These are phyloP conservation scores for Nothophytophthora sp. DNA, from an alignment of 352 stramenopile species.

Conservation along the genomic window DNA sequence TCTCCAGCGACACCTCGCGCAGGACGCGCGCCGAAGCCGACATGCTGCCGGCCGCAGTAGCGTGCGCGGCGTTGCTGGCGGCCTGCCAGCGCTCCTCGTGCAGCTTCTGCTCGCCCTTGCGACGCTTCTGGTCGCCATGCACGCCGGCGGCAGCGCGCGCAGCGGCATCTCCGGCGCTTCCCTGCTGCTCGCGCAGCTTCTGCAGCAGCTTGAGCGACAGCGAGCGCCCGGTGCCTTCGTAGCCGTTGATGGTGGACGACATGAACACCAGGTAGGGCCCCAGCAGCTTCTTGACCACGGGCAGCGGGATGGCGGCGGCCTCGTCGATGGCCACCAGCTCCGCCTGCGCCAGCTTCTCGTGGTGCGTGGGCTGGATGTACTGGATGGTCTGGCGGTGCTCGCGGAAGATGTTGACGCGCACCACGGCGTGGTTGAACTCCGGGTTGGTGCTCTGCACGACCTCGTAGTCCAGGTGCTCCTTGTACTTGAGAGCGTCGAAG, in stretches of 20 bases:
- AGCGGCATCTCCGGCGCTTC: conserved; percentile 60
- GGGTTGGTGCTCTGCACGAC: conserved; percentile 87
- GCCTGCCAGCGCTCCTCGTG: conserved; percentile 97
- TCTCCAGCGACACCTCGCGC: conserved; percentile 95
- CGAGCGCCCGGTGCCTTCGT: conserved; percentile 98
- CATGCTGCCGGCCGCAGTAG: conserved; percentile 36
- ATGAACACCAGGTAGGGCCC: conserved; percentile 98
- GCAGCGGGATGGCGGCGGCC: conserved; percentile 99
- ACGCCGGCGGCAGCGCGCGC: conserved; percentile 60
- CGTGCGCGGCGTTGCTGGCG: conserved; percentile 85
- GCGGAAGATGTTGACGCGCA: conserved; percentile 98
- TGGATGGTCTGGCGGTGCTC: conserved; percentile 98
- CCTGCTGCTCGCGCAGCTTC: conserved; percentile 95
- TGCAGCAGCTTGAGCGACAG: conserved; percentile 99
- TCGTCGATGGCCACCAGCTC: conserved; percentile 99
- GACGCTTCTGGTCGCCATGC: conserved; percentile 90
- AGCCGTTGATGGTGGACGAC: conserved; percentile 99
- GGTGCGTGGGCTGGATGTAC: conserved; percentile 95
- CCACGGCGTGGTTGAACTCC: conserved; percentile 86
- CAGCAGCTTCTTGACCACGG: conserved; percentile 96
- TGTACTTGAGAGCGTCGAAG: conserved; percentile 91
- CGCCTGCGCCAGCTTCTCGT: conserved; percentile 96
- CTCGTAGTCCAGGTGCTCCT: conserved; percentile 99
- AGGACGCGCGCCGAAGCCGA: conserved; percentile 77
- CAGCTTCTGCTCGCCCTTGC: conserved; percentile 96